Base-by-base conservation (phyloP, 169 alveolate genomes). In the Plasmodium ovale region DNA sequence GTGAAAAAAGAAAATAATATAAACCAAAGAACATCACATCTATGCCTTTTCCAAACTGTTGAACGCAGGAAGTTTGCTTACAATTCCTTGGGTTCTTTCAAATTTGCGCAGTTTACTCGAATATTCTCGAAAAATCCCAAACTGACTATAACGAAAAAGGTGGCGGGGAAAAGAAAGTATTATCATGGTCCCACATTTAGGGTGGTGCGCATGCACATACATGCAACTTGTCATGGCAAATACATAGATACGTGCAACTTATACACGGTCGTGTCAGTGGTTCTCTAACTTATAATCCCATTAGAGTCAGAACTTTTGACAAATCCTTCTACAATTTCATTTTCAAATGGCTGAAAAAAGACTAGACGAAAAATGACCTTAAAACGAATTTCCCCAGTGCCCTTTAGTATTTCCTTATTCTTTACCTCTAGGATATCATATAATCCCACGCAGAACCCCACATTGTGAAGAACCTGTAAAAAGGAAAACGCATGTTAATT, bases 271-370 rank as follows among this genome's bases (percentile, higher is more conserved):
- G n/a, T n/a, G n/a, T n/a, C n/a, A n/a, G n/a, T n/a, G n/a, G n/a
- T n/a, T n/a, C n/a, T 10, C 21, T 72, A 37, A 74, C 88, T 62
- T 74, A 74, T 74, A 2, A 74, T 74, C 14, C 88, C 88, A 23
- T 74, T 74, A n/a, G 72, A 62, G 16, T 74, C 88, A 14, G 88
- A 74, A 12, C 59, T 59, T 53, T 74, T 74, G 9, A 74, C 88
- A 65, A 59, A 74, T 12, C 88, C 88, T 37, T 74, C 88, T 27
- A 74, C 60, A 74, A 74, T 74, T 74, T 74, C 88, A 31, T 74
- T 74, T 60, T 74, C 88, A 74, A 59, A 74, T 5, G 88, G 88
- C 14, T 58, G 74, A 25, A 74, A 74, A 74, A 59, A 59, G 25
- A 74, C 88, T 21, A 74, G 37, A 14, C 88, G 58, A 33, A 74